A percentile compares a stretch with the other conserved stretches of the same genome.
phyloP scores from a whole-genome alignment of 768 basidiomycete species.

The Phallus indusiatus region DNA sequence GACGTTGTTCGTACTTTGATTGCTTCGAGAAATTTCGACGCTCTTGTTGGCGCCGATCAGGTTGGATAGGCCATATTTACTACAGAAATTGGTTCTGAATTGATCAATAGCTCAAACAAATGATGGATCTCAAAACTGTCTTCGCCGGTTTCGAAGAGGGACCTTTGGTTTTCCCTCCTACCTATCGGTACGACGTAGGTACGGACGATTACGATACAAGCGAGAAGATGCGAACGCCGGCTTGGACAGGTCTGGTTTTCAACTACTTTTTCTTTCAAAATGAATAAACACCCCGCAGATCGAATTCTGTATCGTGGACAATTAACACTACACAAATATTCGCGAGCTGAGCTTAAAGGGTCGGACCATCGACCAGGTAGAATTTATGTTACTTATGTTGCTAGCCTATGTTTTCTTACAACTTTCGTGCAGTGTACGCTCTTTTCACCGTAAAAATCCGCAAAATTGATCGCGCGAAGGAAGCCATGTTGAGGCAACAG shows the following conservation, averaged over 20 bases:
- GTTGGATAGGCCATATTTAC: constrained; percentile 31
- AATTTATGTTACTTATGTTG: constrained; percentile 8
- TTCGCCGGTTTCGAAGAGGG: constrained; percentile 86
- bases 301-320: constrained; percentile 83
- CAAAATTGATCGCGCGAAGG: constrained; percentile 70
- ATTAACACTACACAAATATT: constrained; percentile 71
- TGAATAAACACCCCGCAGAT: constrained; percentile 49
- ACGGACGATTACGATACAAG: constrained; percentile 89
- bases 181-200: constrained; percentile 82
- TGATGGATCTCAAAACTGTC: constrained; percentile 60
- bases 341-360: constrained; percentile 74
- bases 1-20: constrained; percentile 65
- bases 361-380: constrained; percentile 93
- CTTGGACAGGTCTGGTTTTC: constrained; percentile 77
- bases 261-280: neutral
- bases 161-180: constrained; percentile 84
- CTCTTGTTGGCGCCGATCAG: constrained; percentile 78
- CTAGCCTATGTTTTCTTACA: neutral
- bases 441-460: constrained; percentile 72
- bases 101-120: constrained; percentile 50
- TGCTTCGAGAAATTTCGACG: constrained; percentile 55
- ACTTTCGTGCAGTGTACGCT: constrained; percentile 86
- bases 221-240: constrained; percentile 93
- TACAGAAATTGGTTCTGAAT: neutral
- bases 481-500: constrained; percentile 55